These are phyloP conservation scores for Porcisia hertigi DNA, from an alignment of 208 protist species.

Conservation along the genomic window DNA sequence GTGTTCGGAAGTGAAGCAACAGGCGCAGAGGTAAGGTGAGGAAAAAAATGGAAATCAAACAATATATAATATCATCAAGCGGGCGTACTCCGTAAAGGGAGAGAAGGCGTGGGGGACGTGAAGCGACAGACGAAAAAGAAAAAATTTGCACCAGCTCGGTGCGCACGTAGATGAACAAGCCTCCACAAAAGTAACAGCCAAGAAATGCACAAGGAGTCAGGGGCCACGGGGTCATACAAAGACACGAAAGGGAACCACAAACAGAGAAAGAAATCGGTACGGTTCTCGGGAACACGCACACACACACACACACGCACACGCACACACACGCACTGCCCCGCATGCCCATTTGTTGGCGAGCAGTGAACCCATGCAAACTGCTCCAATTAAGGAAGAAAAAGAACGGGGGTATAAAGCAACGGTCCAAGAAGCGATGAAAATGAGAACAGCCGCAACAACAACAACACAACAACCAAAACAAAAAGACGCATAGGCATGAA, in stretches of 20 bases:
- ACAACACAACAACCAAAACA: neutral
- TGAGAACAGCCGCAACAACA: neutral
- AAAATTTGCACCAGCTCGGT: neutral
- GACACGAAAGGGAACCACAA: neutral
- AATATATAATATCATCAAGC: neutral
- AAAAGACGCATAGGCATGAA: neutral
- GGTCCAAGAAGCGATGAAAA: too few species aligned
- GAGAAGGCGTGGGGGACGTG: neutral
- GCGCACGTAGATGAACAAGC: neutral
- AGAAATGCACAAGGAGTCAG: neutral
- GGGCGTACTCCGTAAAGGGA: neutral
- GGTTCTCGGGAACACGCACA: neutral
- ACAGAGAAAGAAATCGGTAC: neutral
- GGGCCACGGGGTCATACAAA: neutral
- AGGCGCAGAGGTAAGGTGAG: neutral
- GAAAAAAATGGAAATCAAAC: neutral
- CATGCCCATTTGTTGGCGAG: too few species aligned
- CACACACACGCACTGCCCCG: neutral
- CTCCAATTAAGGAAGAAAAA: neutral
- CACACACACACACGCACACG: neutral
- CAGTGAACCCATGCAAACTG: neutral
- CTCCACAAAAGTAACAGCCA: neutral
- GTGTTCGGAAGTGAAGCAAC: neutral
- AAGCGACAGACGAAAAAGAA: neutral
- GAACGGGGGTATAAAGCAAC: neutral